Base-by-base conservation (phyloP, 768 basidiomycete genomes). In the Phylloporus sp. region DNA sequence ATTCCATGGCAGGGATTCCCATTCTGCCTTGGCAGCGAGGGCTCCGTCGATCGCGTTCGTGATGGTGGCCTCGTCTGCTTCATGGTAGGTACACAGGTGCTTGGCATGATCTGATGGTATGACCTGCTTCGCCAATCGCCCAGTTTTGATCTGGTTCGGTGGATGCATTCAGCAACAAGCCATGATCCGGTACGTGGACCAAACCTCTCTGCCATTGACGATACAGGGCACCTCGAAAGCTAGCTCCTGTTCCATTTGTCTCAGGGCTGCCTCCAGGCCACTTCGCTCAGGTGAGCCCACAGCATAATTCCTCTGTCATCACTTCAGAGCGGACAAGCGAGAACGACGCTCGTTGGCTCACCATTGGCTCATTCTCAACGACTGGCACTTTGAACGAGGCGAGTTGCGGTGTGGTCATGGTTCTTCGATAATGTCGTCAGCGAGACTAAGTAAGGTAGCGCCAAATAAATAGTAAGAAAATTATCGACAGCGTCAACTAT, bases 1-100 rank as follows among this genome's bases (percentile, higher is more conserved):
- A 62, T 79, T 85, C 95, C 94, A 99, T 1, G 95, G 93, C 76
- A 98, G 72, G 38, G 78, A 75, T 72, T 98, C 96, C 96, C 96
- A 99, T 41, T 79, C 81, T 14, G 71, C 71, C 68, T 93, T 95
- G 15, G 91, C 94, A 9, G 79, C 79, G 29, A 98, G 78, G 11
- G 94, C 89, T 27, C 87, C 87, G 20, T 86, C 81, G 54, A 99
- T 95, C 17, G 96, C 96, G 44, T 71, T 70, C 7, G 77, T 65
- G 35, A 97, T 80, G 3, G 81, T 81, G 20, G 78, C 81, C 34
- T 81, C 73, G 48, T 93, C 86, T 11, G 94, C 92, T 67, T 93
- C 84, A 58, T 95, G 89, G 68, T 94, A 97, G 14, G 75, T 73
- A 71, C 88, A 90, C 21, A 98, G 76, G 62, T 87, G 75, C 46